Percentiles rank a stretch among this genome's conserved stretches.
phyloP scores from a whole-genome alignment of 495 filamentous ascomycete species.

The Aspergillus leporis region DNA sequence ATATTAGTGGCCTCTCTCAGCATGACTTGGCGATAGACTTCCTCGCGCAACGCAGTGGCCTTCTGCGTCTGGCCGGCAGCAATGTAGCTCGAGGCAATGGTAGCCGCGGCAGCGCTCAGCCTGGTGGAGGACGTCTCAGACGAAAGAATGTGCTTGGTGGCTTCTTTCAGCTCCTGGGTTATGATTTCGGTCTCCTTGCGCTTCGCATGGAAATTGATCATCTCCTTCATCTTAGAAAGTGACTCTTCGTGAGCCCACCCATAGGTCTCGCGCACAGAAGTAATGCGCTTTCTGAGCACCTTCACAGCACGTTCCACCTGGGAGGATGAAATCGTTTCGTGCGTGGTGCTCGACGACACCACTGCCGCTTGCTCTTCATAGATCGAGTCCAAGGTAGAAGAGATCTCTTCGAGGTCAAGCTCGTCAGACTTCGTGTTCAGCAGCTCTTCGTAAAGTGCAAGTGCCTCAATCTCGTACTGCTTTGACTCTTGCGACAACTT shows the following conservation, averaged over 20 bases:
- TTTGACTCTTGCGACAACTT: conserved; percentile 42
- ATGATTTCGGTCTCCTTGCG: conserved; percentile 31
- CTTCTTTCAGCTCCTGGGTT: conserved; percentile 34
- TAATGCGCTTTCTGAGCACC: conserved; percentile 34
- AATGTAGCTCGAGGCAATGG: conserved; percentile 39
- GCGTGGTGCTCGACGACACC: conserved; percentile 17
- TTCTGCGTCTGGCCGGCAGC: conserved; percentile 31
- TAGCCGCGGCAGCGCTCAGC: conserved; percentile 32
- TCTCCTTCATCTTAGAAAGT: conserved; percentile 35
- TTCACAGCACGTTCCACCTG: conserved; percentile 33
- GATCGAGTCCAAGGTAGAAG: conserved; percentile 37
- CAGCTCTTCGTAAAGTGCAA: conserved; percentile 39
- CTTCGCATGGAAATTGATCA: conserved; percentile 36
- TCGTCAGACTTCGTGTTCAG: conserved; percentile 33
- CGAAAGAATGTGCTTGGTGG: conserved; percentile 36
- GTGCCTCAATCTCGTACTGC: conserved; percentile 37
- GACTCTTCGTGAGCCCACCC: conserved; percentile 46
- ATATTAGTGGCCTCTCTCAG: conserved; percentile 24
- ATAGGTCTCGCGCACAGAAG: conserved; percentile 30
- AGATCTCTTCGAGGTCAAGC: conserved; percentile 32
- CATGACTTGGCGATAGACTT: conserved; percentile 42
- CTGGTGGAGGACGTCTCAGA: conserved; percentile 32
- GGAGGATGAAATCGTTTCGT: conserved; percentile 28
- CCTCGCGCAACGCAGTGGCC: conserved; percentile 34
- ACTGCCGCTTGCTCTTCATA: conserved; percentile 39